These are phyloP conservation scores for Santalum album DNA, from an alignment of 164 flowering plant genomes.

Conservation along the genomic window DNA sequence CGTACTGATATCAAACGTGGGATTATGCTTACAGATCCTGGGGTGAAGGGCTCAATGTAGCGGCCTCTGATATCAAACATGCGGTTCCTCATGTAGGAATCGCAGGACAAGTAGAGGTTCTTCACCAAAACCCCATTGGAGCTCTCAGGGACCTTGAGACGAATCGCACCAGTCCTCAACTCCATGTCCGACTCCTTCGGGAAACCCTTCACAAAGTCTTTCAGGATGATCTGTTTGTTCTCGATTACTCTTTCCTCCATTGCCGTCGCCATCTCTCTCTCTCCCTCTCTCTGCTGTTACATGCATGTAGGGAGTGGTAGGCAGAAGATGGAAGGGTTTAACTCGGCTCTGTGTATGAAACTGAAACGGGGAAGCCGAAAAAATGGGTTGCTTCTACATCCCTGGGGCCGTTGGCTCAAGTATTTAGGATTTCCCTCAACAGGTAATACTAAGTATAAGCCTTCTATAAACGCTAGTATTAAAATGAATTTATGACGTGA, in stretches of 20 bases:
- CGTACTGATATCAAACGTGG: neutral
- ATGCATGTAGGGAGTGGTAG: too few species aligned
- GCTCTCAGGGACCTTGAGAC: neutral
- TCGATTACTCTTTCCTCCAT: neutral
- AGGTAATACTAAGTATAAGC: too few species aligned
- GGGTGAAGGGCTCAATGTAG: neutral
- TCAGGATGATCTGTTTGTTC: neutral
- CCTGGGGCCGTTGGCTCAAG: too few species aligned
- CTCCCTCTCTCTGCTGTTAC: neutral
- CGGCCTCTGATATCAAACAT: neutral
- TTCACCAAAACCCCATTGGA: neutral
- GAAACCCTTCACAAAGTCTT: neutral
- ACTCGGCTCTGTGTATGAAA: too few species aligned
- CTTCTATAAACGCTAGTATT: too few species aligned
- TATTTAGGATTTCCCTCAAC: too few species aligned
- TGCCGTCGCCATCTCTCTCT: neutral
- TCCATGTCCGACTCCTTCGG: conserved; percentile 3
- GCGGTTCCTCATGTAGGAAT: neutral
- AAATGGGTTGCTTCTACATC: too few species aligned
- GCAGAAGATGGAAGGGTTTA: too few species aligned
- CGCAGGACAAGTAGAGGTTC: neutral
- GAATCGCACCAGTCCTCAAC: neutral
- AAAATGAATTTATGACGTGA: too few species aligned
- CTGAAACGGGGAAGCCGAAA: too few species aligned
- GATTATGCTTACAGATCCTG: neutral